These are phyloP conservation scores for Ramaria sp. DNA, from an alignment of 768 basidiomycete genomes.

Conservation along the genomic window DNA sequence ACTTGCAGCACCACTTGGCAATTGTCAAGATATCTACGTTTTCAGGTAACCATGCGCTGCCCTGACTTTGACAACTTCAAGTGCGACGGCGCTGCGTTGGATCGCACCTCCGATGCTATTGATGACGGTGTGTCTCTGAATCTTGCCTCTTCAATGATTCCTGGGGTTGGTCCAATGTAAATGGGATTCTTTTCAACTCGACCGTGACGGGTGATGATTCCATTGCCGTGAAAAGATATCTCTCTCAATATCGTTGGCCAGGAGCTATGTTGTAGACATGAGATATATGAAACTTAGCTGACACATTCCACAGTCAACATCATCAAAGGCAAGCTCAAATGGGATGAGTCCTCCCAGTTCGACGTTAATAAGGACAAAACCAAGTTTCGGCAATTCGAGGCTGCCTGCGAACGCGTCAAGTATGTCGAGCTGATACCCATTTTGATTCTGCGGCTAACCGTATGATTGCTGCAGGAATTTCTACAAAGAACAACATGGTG, in stretches of 20 bases:
- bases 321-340: constrained; percentile 43
- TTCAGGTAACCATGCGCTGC: too few relatives aligned
- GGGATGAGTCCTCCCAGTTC: constrained; percentile 49
- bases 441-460: not conserved
- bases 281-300: not conserved
- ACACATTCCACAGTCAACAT: constrained; percentile 44
- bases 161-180: not conserved
- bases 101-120: constrained; percentile 36
- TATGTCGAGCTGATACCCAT: not conserved
- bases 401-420: constrained; percentile 70
- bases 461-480: constrained; percentile 26
- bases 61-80: not conserved
- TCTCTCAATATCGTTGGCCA: too few relatives aligned
- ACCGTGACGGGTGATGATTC: not conserved
- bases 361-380: constrained; percentile 56
- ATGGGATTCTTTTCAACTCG: not conserved
- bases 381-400: constrained; percentile 62
- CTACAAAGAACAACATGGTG: constrained; percentile 73
- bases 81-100: constrained; percentile 25
- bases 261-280: not conserved
- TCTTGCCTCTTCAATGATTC: not conserved
- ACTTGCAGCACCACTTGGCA: too few relatives aligned
- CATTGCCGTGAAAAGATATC: too few relatives aligned
- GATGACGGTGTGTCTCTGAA: constrained; percentile 30
- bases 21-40: too few relatives aligned